Percentiles rank a stretch among this genome's conserved stretches.
Conservation (phyloP, 768 basidiomycete species). For the Clitopilus passeckerianus region DNA sequence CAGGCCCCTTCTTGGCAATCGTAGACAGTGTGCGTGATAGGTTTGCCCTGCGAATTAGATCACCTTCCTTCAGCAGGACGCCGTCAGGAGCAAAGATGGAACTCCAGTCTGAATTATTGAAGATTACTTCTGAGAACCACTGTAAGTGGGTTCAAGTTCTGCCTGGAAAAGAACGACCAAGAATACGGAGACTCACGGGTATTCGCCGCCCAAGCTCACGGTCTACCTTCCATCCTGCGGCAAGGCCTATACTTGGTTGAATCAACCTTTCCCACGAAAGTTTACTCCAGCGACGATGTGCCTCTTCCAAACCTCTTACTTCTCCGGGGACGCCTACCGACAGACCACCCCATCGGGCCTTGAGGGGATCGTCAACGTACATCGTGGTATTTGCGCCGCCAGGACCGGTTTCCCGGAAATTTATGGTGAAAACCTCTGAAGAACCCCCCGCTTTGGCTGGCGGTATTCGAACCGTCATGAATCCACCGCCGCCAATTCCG, state of each 20-base stretch:
- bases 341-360: slow-evolving; percentile 71
- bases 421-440: slow-evolving; percentile 68
- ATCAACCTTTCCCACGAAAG: slow-evolving; percentile 78
- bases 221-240: slow-evolving; percentile 76
- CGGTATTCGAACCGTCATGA: slow-evolving; percentile 80
- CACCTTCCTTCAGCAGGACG: slow-evolving; percentile 65
- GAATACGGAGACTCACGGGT: slow-evolving; percentile 36
- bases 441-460: slow-evolving; percentile 30
- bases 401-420: slow-evolving; percentile 89
- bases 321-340: slow-evolving; percentile 92
- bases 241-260: slow-evolving; percentile 68
- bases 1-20: slow-evolving; percentile 74
- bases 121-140: slow-evolving; percentile 52
- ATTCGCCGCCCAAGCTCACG: slow-evolving; percentile 72
- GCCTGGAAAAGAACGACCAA: too few relatives aligned
- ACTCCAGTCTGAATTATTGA: slow-evolving; percentile 68
- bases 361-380: slow-evolving; percentile 54
- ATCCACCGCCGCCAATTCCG: slow-evolving; percentile 85
- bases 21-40: slow-evolving; percentile 70
- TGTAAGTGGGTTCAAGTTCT: slow-evolving; percentile 10
- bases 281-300: slow-evolving; percentile 77
- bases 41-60: slow-evolving; percentile 65
- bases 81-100: slow-evolving; percentile 82
- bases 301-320: slow-evolving; percentile 80
- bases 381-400: slow-evolving; percentile 68